Base-by-base conservation (phyloP, 2,329 filamentous ascomycete genomes). In the Atkinsonella texensis region DNA sequence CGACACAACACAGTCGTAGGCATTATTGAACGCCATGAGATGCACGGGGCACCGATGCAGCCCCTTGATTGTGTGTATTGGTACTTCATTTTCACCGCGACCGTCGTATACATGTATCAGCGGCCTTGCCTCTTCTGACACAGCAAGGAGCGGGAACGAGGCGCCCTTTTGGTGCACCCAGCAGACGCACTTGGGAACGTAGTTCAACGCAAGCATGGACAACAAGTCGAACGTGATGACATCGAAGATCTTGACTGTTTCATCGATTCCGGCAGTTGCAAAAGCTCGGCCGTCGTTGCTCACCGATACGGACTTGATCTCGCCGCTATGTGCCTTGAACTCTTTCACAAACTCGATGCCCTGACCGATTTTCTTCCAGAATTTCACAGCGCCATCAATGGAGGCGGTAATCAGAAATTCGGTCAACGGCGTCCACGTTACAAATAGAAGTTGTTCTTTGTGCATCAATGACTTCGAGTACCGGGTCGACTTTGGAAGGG, bases 401-500 rank as follows among this genome's bases (percentile, higher is more conserved):
- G 93, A 97, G 55, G 87, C 88, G 1, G 93, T 98, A 56, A 98
- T 93, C 39, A 98, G 75, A 64, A 98, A 98, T 59, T 97, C 93
- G 54, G 91, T 96, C 54, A 85, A 74, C 1, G 90, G 90, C 1
- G 94, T 95, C 66, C 95, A 83, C 12, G 84, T 94, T 56, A 88
- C 80, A 62, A 90, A 97, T 52, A 85, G 80, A 48, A 98, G 71
- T 70, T 95, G 89, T 59, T 98, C 93, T 71, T 91, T 90, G 77
- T 98, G 93, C 94, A 98, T 98, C 62, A 98, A 75, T 45, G 93
- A 97, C 64, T 90, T 95, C 53, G 87, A 95, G 70, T 98, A 98
- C 45, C 88, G 85, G 39, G 76, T 63, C 18, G 88, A 87, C 48
- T 80, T 80, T 4, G 93, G 93, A 39, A 98, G 78, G 40, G 93